Evolutionary conservation across 78 protist genomes (phyloP), one percentile per base, ranked within the genome.

Genomic region (Dictyostelium purpureum): DNA sequence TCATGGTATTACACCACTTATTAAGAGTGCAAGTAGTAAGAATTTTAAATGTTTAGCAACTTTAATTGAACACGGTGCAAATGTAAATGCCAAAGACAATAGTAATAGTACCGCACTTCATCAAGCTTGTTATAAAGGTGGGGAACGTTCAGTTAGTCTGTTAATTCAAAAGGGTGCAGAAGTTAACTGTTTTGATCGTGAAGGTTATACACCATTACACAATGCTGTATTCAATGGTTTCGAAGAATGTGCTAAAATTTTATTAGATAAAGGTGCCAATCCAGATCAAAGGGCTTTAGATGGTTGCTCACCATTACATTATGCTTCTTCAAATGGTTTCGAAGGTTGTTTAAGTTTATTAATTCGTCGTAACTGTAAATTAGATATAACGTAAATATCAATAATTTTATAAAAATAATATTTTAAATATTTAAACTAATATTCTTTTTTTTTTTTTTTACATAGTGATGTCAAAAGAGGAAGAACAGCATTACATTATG

Each of bases 181-280:
- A 16, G 91, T 81, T 9, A 92, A 92, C 61, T 54, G 51, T 40
- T 54, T 61, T 37, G 95, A 92, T 28, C 73, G 66, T 12, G 95
- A 92, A 51, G 95, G 95, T 28, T 79, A 79, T 11, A 59, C 95
- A 24, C 90, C 95, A 47, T 82, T 92, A 11, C 95, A 92, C 54
- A 92, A 92, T 52, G 95, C 95, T 1, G 95, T 83, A 0, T 92
- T 77, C 45, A 92, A 80, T 77, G 95, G 95, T 4, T 78, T 66
- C 63, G 92, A 85, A 61, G 92, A 85, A 42, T 74, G 92, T 45
- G 47, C 83, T 26, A 70, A 79, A 33, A 70, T 81, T 26, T 77
- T 92, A 4, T 67, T 92, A 56, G 95, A 83, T 83, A 80, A 82
- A 61, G 95, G 95, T 9, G 95, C 95, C 9, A 78, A 61, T 31